phyloP scores from a whole-genome alignment of 2,329 filamentous ascomycete genomes.

The Beauveria rudraprayagi region DNA sequence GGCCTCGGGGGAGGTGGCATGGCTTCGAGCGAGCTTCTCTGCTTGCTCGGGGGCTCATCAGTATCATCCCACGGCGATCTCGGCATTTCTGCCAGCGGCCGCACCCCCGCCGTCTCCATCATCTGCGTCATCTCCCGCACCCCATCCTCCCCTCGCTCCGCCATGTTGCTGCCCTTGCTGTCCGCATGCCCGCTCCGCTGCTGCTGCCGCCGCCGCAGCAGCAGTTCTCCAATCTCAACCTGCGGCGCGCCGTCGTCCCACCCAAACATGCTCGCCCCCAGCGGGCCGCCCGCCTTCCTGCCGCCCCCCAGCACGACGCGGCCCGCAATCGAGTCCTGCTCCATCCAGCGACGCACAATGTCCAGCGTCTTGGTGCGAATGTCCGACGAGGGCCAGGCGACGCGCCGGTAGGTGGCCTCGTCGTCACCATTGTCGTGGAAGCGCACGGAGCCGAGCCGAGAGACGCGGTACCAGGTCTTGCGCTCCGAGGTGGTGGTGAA shows the following conservation, averaged over 20 bases:
- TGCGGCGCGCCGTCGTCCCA: conserved; percentile 49
- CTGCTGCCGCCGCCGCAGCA: conserved; percentile 23
- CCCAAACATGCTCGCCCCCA: conserved; percentile 47
- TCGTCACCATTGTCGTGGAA: conserved; percentile 45
- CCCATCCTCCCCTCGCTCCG: no score
- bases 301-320: conserved; percentile 33
- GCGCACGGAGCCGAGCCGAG: conserved; percentile 50
- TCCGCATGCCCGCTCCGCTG: neutral
- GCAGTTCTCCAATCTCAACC: conserved; percentile 36
- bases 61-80: conserved; percentile 8
- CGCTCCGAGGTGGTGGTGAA: conserved; percentile 50
- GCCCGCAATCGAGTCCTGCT: conserved; percentile 52
- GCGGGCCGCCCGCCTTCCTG: conserved; percentile 22
- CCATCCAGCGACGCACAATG: conserved; percentile 58
- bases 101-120: conserved; percentile 10
- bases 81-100: neutral
- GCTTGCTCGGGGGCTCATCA: neutral
- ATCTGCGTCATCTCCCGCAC: conserved; percentile 18
- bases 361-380: conserved; percentile 46
- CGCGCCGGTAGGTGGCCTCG: conserved; percentile 50
- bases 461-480: conserved; percentile 58
- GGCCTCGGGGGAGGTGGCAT: conserved; percentile 4
- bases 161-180: no score
- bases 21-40: conserved; percentile 15
- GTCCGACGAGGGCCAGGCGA: conserved; percentile 49